These are phyloP conservation scores for Quercus mongolica DNA, from an alignment of 306 rosid genomes.

Conservation along the genomic window DNA sequence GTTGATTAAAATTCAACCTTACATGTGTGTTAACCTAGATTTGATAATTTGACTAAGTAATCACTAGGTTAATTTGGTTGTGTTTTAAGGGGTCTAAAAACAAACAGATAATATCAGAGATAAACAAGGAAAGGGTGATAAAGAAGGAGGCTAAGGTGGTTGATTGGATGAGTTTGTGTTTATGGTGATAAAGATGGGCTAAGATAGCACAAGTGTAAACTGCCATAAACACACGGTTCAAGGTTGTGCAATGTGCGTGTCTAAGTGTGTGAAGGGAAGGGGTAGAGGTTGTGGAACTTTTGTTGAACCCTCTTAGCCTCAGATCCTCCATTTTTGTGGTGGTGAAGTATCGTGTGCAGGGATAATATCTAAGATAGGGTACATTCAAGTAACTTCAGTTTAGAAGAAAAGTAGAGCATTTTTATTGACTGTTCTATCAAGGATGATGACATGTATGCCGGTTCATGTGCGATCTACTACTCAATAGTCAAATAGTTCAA, in stretches of 20 bases:
- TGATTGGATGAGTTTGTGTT: slow-evolving; percentile 13
- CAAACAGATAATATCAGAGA: slow-evolving; percentile 13
- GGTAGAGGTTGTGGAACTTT: neutral
- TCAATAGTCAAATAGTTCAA: too few species aligned
- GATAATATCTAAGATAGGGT: too few species aligned
- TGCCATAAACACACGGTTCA: slow-evolving; percentile 21
- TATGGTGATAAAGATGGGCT: slow-evolving; percentile 19
- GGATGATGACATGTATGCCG: too few species aligned
- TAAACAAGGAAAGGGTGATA: slow-evolving; percentile 23
- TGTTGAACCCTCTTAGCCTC: neutral
- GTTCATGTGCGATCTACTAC: too few species aligned
- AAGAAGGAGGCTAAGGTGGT: slow-evolving; percentile 16
- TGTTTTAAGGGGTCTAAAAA: too few species aligned
- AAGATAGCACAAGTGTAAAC: slow-evolving; percentile 21
- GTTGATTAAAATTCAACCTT: too few species aligned
- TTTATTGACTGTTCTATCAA: too few species aligned
- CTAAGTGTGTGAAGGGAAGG: slow-evolving; percentile 16
- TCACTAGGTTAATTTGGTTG: too few species aligned
- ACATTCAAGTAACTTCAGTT: too few species aligned
- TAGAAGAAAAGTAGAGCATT: too few species aligned
- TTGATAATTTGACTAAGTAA: too few species aligned
- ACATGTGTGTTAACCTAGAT: too few species aligned
- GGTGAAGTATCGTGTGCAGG: neutral
- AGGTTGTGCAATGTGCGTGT: slow-evolving; percentile 4
- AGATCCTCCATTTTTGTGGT: neutral